Base-by-base conservation (phyloP, 2,329 filamentous ascomycete species). In the Arthrobotrys sphaeroides region DNA sequence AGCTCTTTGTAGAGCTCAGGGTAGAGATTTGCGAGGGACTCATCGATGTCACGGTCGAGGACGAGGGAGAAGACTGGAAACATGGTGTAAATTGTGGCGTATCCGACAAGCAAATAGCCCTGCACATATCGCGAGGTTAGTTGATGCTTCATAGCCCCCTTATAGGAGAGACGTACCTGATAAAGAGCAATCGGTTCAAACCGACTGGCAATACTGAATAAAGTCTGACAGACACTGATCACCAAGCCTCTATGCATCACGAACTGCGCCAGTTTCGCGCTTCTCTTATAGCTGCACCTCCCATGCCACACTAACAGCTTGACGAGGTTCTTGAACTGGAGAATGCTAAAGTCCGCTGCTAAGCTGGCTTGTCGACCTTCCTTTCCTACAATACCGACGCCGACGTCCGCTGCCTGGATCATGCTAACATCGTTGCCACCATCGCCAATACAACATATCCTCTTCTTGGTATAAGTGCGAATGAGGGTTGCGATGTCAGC, bases 241-340 rank as follows among this genome's bases (percentile, higher is more conserved):
- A 99, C 97, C 47, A 99, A 85, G 59, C 95, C 95, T 80, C 95
- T 91, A 82, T 99, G 96, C 80, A 99, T 99, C 80, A 99, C 94
- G 83, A 99, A 99, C 82, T 98, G 96, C 0, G 92, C 93, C 22
- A 99, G 88, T 84, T 99, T 99, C 26, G 95, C 95, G 73, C 90
- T 93, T 49, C 96, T 89, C 83, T 98, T 98, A 86, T 99, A 99
- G 79, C 90, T 94, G 84, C 99, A 99, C 31, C 96, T 90, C 0
- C 95, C 95, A 82, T 99, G 96, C 95, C 96, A 99, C 38, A 99
- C 93, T n/a, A 99, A 88, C 0, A 99, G 87, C 83, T 98, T 99
- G 57, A 94, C 96, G 18, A 99, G 85, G 82, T 99, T 93, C 80
- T 90, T 91, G 83, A 99, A 99, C 80, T 97, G 94, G 74, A 93